These are phyloP conservation scores for Ophiostoma ulmi DNA, from an alignment of 2,329 filamentous ascomycete genomes.

Conservation along the genomic window DNA sequence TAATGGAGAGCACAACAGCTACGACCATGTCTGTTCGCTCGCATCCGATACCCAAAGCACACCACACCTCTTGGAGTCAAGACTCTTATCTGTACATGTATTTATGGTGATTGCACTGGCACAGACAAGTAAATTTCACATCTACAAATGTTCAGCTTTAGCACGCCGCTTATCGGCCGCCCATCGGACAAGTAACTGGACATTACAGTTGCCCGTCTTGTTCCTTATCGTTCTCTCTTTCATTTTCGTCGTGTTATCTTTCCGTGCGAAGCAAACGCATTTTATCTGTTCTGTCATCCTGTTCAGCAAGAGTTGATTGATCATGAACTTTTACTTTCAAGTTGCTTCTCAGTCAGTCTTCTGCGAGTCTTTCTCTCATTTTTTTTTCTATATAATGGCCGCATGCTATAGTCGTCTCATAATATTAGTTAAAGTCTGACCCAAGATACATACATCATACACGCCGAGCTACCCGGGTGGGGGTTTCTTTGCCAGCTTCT, in stretches of 20 bases:
- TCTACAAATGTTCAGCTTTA: background rate
- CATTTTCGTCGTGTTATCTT: background rate
- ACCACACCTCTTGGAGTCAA: background rate
- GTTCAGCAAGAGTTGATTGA: background rate
- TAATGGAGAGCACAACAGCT: background rate
- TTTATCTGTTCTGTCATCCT: background rate
- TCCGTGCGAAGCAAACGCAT: too few relatives aligned
- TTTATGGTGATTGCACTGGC: too few relatives aligned
- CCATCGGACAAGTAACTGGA: background rate
- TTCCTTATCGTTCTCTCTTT: background rate
- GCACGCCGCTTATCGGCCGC: background rate
- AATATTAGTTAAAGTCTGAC: background rate
- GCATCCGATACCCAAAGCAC: background rate
- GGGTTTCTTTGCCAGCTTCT: background rate
- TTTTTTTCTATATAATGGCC: background rate
- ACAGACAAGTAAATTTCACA: background rate
- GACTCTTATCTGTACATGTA: background rate
- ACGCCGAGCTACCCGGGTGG: slow-evolving; percentile 2
- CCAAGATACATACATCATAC: background rate
- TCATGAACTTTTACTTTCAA: background rate
- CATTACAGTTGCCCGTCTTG: background rate
- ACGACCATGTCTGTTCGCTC: background rate
- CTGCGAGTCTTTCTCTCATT: background rate
- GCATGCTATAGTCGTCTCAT: background rate
- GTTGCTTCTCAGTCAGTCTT: background rate